phyloP scores from a whole-genome alignment of 805 yeast genomes.

The Debaryomyces maramus region DNA sequence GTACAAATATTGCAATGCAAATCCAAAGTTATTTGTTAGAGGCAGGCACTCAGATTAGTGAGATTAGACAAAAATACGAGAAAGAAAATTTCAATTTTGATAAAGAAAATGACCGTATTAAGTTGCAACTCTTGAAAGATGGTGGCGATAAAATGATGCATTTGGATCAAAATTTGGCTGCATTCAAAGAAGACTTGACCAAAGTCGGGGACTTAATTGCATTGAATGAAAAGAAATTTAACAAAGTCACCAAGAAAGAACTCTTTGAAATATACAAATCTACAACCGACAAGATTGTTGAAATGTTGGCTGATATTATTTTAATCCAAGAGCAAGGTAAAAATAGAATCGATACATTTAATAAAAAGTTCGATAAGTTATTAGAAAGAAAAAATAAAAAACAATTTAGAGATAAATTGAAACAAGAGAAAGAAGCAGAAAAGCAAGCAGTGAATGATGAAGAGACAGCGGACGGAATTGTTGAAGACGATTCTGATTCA shows the following conservation, averaged over 20 bases:
- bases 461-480: slow-evolving; percentile 2
- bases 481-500: slow-evolving; percentile 23
- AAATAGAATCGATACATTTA: slow-evolving; percentile 27
- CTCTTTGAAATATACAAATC: slow-evolving; percentile 26
- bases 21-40: slow-evolving; percentile 46
- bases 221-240: slow-evolving; percentile 19
- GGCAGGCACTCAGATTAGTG: slow-evolving; percentile 46
- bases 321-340: slow-evolving; percentile 30
- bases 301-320: slow-evolving; percentile 31
- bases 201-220: slow-evolving; percentile 24
- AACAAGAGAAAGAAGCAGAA: slow-evolving; percentile 24
- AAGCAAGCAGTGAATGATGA: slow-evolving; percentile 16
- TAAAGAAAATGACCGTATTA: slow-evolving; percentile 49
- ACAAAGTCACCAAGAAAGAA: slow-evolving; percentile 21
- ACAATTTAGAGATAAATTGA: slow-evolving; percentile 33
- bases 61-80: slow-evolving; percentile 43
- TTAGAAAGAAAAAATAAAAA: slow-evolving; percentile 31
- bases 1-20: slow-evolving; percentile 39
- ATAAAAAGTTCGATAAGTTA: slow-evolving; percentile 27
- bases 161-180: slow-evolving; percentile 26
- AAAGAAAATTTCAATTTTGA: slow-evolving; percentile 51
- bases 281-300: slow-evolving; percentile 24
- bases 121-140: slow-evolving; percentile 20
- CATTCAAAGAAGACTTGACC: slow-evolving; percentile 28
- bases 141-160: slow-evolving; percentile 24